Evolutionary conservation across 2,329 filamentous ascomycete genomes (phyloP).

Genomic region (Teratosphaeria zuluensis): DNA sequence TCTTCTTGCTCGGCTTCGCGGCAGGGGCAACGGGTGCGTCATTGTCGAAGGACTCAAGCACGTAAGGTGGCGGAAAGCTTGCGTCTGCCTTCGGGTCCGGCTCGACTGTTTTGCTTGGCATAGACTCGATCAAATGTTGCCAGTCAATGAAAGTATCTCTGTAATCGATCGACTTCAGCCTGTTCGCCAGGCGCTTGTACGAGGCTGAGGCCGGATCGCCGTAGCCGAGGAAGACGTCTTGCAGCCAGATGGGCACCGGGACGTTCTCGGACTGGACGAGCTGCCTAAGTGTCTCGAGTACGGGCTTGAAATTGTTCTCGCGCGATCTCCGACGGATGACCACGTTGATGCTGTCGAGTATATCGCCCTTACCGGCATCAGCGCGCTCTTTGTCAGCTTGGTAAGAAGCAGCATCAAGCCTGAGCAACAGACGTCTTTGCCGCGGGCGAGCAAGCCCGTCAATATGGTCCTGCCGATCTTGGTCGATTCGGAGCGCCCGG

Average conservation of each 20-base stretch:
- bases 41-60: conserved; percentile 50
- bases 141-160: conserved; percentile 92
- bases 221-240: conserved; percentile 96
- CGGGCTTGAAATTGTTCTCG: conserved; percentile 95
- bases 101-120: conserved; percentile 80
- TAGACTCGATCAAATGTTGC: conserved; percentile 83
- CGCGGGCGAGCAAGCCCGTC: conserved; percentile 47
- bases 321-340: conserved; percentile 71
- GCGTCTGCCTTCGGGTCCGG: conserved; percentile 60
- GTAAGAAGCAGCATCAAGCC: conserved; percentile 70
- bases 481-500: conserved; percentile 54
- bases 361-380: conserved; percentile 58
- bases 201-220: conserved; percentile 82
- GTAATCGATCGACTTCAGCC: conserved; percentile 72
- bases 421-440: conserved; percentile 64
- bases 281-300: conserved; percentile 82
- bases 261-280: conserved; percentile 70
- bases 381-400: conserved; percentile 61
- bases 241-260: conserved; percentile 80
- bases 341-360: conserved; percentile 79
- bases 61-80: conserved; percentile 79
- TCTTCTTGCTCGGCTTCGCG: conserved; percentile 65
- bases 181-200: conserved; percentile 72
- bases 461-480: conserved; percentile 40
- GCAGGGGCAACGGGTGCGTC: conserved; percentile 41